phyloP scores from a whole-genome alignment of 139 green algal genomes.

The Choricystis sp. region DNA sequence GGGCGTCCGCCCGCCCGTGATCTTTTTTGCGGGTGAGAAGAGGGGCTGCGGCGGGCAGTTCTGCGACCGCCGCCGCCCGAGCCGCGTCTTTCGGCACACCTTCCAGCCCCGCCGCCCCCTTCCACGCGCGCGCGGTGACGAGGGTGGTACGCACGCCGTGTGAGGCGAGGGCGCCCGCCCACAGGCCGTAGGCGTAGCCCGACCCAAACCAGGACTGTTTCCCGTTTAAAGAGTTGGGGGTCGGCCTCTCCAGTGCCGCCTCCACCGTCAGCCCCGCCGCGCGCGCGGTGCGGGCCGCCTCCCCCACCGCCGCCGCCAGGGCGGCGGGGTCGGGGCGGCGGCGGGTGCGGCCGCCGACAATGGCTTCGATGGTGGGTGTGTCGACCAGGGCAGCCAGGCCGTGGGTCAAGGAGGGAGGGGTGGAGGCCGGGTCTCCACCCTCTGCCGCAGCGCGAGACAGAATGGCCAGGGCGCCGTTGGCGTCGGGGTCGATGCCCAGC shows the following conservation, averaged over 20 bases:
- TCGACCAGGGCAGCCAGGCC: no score
- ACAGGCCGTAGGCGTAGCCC: background rate
- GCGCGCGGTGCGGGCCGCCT: no score
- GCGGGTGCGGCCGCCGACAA: no score
- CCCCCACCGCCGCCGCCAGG: background rate
- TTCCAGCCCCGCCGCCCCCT: background rate
- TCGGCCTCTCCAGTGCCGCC: background rate
- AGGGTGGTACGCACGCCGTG: background rate
- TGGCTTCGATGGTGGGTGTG: no score
- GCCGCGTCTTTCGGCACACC: background rate
- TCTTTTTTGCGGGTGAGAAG: conserved; percentile 45
- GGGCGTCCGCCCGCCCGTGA: conserved; percentile 62
- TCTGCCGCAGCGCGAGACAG: no score
- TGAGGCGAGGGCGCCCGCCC: background rate
- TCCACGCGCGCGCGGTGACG: background rate
- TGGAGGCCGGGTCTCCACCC: no score
- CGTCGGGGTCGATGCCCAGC: background rate
- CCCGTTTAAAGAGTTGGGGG: background rate
- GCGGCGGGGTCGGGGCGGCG: background rate
- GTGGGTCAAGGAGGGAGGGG: no score
- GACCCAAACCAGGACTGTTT: background rate
- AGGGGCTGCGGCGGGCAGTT: background rate
- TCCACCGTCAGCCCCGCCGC: background rate
- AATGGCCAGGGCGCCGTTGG: no score
- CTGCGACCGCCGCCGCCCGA: no score